Base-by-base conservation (phyloP, 228 moss, liverwort and hornwort genomes). In the Sphagnum fallax region DNA sequence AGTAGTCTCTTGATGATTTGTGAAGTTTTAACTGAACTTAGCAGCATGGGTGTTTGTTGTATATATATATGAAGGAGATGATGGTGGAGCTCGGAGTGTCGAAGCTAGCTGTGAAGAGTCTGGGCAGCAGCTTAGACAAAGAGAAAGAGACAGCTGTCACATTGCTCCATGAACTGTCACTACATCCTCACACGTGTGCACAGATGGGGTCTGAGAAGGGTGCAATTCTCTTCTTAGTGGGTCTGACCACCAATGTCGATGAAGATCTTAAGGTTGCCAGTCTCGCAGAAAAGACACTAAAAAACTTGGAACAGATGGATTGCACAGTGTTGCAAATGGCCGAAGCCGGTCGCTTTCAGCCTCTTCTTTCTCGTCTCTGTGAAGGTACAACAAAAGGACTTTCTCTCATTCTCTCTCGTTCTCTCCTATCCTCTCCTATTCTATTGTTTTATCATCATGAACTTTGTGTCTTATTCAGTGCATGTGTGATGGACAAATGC, bases 241-340 rank as follows among this genome's bases (percentile, higher is more conserved):
- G 78, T 59, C 18, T 80, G 6, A 49, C 71, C 6, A 77, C 83
- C 52, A 71, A 66, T 62, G 65, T 53, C 58, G 62, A 64, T 15
- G 72, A 55, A 65, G 70, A 75, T 48, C 50, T 67, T 5, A 81
- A 75, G 32, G 70, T 52, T 47, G 76, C 69, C 49, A 68, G 64
- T 48, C 63, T 77, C 12, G 85, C 76, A 50, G 81, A 81, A 16
- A 65, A 65, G 16, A 79, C 81, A 4, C 85, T 85, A 49, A 69
- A 74, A 64, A 81, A 85, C 65, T 68, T 85, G 72, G 85, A 85
- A 69, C 72, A 75, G 55, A 67, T 75, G 64, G 81, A 82, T 52
- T 51, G 15, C 47, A 85, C 81, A n/a, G 68, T 70, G 49, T 63
- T 85, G 74, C 85, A 76, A 68, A 85, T 85, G 85, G 85, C 85